phyloP scores from a whole-genome alignment of 1,284 basidiomycete species.

The Tylopilus microsporus region DNA sequence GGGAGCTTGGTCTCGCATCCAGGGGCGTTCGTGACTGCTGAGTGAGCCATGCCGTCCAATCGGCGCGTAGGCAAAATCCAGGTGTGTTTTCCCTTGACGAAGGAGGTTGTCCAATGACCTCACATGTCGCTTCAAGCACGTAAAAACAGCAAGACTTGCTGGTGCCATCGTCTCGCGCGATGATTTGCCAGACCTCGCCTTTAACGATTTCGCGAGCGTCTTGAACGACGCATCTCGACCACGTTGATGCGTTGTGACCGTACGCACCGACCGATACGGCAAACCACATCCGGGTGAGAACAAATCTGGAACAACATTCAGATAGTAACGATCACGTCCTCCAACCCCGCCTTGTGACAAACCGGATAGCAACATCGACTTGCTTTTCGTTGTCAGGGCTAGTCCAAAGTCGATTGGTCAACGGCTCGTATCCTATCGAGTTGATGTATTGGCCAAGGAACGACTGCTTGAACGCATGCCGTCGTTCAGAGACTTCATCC shows the following conservation, averaged over 20 bases:
- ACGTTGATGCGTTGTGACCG: constrained; percentile 26
- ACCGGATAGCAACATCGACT: constrained; percentile 54
- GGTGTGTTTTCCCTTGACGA: constrained; percentile 2
- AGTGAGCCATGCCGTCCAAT: constrained; percentile 60
- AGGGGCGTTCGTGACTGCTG: constrained; percentile 17
- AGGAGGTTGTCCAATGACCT: constrained; percentile 51
- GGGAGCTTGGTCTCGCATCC: constrained; percentile 1
- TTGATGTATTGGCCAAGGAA: constrained; percentile 41
- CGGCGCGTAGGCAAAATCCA: constrained; percentile 41
- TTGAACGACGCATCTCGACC: constrained; percentile 36
- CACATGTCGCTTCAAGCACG: constrained; percentile 64
- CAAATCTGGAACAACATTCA: constrained; percentile 42
- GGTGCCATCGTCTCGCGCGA: constrained; percentile 26
- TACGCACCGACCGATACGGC: constrained; percentile 46
- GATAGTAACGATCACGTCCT: not conserved
- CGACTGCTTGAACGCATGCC: constrained; percentile 39
- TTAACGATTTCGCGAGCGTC: constrained; percentile 49
- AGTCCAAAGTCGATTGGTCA: constrained; percentile 51
- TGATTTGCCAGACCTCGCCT: constrained; percentile 57
- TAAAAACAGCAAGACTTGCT: constrained; percentile 37
- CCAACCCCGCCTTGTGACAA: constrained; percentile 8
- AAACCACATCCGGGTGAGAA: constrained; percentile 61
- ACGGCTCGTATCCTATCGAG: constrained; percentile 24
- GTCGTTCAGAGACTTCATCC: constrained; percentile 38
- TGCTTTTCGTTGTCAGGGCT: constrained; percentile 58